Percentiles rank a stretch among this genome's conserved stretches.
Evolutionary conservation across 495 filamentous ascomycete species (phyloP).

Genomic region (Penicillium soppii): DNA sequence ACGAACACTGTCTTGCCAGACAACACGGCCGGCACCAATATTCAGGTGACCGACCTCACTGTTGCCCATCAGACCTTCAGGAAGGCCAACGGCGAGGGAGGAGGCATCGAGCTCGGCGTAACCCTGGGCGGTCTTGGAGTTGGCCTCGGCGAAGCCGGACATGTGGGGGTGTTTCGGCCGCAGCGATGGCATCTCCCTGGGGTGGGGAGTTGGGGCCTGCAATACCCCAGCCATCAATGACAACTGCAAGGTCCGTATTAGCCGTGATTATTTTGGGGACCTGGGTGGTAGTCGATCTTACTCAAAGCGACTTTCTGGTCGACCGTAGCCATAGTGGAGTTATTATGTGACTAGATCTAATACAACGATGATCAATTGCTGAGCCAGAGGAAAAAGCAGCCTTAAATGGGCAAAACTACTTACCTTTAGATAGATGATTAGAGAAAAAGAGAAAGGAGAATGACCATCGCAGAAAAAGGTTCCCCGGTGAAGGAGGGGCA

Average conservation of each 20-base stretch:
- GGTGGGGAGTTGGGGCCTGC: conserved; percentile 72
- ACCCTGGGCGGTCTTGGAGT: conserved; percentile 68
- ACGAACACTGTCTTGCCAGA: conserved; percentile 98
- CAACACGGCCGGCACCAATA: conserved; percentile 95
- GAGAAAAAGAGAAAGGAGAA: conserved; percentile 21
- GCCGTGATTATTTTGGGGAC: conserved; percentile 11
- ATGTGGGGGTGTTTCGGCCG: conserved; percentile 89
- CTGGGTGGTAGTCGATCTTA: conserved; percentile 46
- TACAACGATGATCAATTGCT: conserved; percentile 25
- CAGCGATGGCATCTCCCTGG: conserved; percentile 90
- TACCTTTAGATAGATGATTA: conserved; percentile 26
- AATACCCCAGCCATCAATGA: conserved; percentile 98
- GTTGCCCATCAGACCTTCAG: conserved; percentile 98
- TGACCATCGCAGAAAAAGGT: conserved; percentile 19
- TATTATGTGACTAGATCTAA: conserved; percentile 17
- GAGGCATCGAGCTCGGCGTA: conserved; percentile 92
- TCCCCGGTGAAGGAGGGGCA: conserved; percentile 41
- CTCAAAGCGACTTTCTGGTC: conserved; percentile 92
- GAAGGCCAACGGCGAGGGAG: conserved; percentile 90
- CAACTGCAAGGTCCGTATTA: conserved; percentile 57
- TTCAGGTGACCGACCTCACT: conserved; percentile 98
- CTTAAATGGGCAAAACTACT: conserved; percentile 2
- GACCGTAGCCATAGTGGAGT: conserved; percentile 66
- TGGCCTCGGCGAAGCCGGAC: conserved; percentile 67
- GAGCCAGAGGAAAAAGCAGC: neutral